These are phyloP conservation scores for Diversispora epigaea DNA, from an alignment of 192 early-diverging fungal genomes.

Conservation along the genomic window DNA sequence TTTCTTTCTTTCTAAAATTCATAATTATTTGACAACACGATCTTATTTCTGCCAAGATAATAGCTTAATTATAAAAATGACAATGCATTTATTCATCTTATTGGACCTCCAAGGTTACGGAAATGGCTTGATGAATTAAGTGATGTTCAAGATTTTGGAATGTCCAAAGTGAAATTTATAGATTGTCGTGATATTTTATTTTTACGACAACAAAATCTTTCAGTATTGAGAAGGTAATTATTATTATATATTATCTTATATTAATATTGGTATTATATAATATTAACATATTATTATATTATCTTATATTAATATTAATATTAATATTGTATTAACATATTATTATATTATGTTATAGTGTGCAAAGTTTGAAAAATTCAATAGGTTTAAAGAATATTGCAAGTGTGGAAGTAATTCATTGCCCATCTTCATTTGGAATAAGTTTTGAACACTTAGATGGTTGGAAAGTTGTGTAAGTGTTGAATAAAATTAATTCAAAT, in stretches of 20 bases:
- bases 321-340: too few species aligned
- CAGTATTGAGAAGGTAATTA: neutral
- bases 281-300: neutral
- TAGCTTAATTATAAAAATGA: slow-evolving; percentile 24
- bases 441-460: slow-evolving; percentile 66
- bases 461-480: slow-evolving; percentile 72
- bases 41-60: neutral
- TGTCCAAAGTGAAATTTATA: slow-evolving; percentile 51
- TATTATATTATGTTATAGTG: neutral
- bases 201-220: slow-evolving; percentile 24
- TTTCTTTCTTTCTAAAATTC: neutral
- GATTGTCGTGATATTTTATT: slow-evolving; percentile 53
- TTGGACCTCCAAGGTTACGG: slow-evolving; percentile 59
- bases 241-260: neutral
- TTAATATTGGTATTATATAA: neutral
- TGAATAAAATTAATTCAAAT: slow-evolving; percentile 6
- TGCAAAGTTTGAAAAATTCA: slow-evolving; percentile 32
- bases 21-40: neutral
- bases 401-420: slow-evolving; percentile 79
- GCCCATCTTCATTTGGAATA: slow-evolving; percentile 78
- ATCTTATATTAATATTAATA: too few species aligned
- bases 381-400: slow-evolving; percentile 59
- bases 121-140: slow-evolving; percentile 67
- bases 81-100: slow-evolving; percentile 36
- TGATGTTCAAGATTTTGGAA: slow-evolving; percentile 67